phyloP scores from a whole-genome alignment of 371 early-diverging fungal genomes.

The Mortierella sp. region DNA sequence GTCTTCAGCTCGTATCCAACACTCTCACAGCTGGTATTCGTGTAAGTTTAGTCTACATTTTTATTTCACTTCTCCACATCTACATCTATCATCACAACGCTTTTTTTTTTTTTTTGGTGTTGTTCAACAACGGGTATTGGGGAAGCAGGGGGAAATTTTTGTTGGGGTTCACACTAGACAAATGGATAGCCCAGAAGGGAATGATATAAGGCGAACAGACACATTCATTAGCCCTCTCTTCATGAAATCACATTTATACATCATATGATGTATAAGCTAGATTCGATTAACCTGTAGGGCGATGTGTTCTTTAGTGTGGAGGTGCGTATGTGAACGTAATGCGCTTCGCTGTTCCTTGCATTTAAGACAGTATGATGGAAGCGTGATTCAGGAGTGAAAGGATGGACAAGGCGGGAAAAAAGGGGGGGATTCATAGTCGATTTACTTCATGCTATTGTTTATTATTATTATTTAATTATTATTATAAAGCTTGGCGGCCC shows the following conservation, averaged over 20 bases:
- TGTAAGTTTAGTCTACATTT: slow-evolving; percentile 55
- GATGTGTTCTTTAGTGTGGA: too few relatives aligned
- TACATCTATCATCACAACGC: background rate
- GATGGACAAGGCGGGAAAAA: slow-evolving; percentile 6
- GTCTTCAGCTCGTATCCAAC: slow-evolving; percentile 81
- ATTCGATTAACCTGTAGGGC: background rate
- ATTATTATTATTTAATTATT: background rate
- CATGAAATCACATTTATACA: background rate
- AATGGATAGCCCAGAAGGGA: background rate
- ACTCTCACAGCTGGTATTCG: slow-evolving; percentile 78
- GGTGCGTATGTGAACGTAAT: background rate
- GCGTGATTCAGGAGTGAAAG: slow-evolving; percentile 22
- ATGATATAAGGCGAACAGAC: background rate
- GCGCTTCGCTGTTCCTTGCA: slow-evolving; percentile 6
- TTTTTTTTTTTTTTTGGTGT: background rate
- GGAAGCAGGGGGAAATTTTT: background rate
- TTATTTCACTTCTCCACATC: background rate
- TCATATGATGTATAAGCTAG: slow-evolving; percentile 3
- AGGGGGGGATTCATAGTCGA: slow-evolving; percentile 9
- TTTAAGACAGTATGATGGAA: slow-evolving; percentile 8
- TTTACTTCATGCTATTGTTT: background rate
- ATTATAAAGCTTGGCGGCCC: background rate
- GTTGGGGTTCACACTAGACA: background rate
- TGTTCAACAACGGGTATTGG: background rate
- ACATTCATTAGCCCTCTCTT: background rate